Evolutionary conservation across 2,329 filamentous ascomycete genomes (phyloP).

Genomic region (Elsinoe necatrix): DNA sequence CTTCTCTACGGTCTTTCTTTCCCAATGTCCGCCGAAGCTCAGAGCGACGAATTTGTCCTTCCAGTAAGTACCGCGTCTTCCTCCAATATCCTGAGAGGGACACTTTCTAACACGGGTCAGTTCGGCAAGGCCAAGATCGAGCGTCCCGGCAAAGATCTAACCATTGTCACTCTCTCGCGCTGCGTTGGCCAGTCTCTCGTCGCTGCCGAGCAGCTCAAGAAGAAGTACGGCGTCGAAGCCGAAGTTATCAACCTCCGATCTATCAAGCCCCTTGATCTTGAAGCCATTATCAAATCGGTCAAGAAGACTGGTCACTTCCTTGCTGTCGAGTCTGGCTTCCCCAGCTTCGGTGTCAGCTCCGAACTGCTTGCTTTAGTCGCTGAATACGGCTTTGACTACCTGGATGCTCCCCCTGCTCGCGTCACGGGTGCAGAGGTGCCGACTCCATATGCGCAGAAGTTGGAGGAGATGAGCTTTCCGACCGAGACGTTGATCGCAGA

Average conservation of each 20-base stretch:
- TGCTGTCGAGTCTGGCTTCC: constrained; percentile 91
- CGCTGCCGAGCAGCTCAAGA: constrained; percentile 85
- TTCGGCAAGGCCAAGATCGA: constrained; percentile 99
- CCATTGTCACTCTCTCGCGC: constrained; percentile 87
- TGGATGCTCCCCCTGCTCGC: constrained; percentile 85
- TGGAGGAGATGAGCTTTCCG: constrained; percentile 95
- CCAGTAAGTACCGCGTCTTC: constrained; percentile 44
- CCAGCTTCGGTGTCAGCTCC: constrained; percentile 82
- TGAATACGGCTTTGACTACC: constrained; percentile 98
- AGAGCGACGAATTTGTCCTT: constrained; percentile 92
- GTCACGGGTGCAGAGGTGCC: constrained; percentile 96
- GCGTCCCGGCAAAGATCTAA: constrained; percentile 89
- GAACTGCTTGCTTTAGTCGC: constrained; percentile 92
- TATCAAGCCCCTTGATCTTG: constrained; percentile 91
- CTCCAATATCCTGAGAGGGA: too few relatives aligned
- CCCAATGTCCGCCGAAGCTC: constrained; percentile 94
- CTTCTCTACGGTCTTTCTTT: constrained; percentile 85
- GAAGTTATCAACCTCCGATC: constrained; percentile 98
- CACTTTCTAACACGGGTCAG: too few relatives aligned
- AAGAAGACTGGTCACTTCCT: constrained; percentile 97
- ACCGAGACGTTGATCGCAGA: constrained; percentile 78
- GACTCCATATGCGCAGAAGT: constrained; percentile 84
- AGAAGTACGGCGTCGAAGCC: constrained; percentile 89
- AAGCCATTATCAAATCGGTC: constrained; percentile 90
- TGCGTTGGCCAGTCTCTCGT: constrained; percentile 86